phyloP scores from a whole-genome alignment of 1,284 basidiomycete genomes.

The Moesziomyces antarcticus region DNA sequence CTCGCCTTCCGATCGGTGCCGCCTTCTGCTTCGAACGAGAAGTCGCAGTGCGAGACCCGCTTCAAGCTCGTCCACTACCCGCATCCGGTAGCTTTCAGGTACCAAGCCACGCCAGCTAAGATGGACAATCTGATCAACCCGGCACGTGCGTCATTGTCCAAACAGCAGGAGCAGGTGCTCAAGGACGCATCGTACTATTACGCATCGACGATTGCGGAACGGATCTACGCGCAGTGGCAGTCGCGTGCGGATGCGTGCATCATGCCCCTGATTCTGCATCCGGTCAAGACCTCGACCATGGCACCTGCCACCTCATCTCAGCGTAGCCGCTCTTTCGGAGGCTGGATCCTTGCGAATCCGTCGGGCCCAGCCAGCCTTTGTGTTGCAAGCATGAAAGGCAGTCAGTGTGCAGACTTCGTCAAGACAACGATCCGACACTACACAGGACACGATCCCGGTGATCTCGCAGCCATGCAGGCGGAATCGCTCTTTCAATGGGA shows the following conservation, averaged over 20 bases:
- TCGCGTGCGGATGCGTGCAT: conserved; percentile 10
- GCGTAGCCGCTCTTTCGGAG: background rate
- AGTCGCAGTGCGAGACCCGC: conserved; percentile 3
- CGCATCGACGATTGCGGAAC: conserved; percentile 8
- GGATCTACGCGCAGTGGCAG: conserved; percentile 11
- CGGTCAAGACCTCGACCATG: conserved; percentile 9
- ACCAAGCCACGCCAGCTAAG: conserved; percentile 11
- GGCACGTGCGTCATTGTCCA: conserved; percentile 4
- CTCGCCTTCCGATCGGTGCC: conserved; percentile 1
- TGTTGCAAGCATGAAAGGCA: background rate
- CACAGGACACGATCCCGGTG: background rate
- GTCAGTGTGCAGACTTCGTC: background rate
- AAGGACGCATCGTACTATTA: conserved; percentile 26
- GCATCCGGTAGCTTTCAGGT: conserved; percentile 23
- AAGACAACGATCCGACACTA: conserved; percentile 2
- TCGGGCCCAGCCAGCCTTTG: background rate
- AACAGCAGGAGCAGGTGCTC: conserved; percentile 15
- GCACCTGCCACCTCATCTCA: too few relatives aligned
- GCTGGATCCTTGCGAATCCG: too few relatives aligned
- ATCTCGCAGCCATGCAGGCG: too few relatives aligned
- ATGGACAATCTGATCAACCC: conserved; percentile 20
- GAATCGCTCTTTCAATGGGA: conserved; percentile 13
- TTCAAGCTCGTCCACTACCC: conserved; percentile 27
- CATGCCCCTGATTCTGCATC: conserved; percentile 16
- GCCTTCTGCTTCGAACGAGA: background rate